These are phyloP conservation scores for Salvia rosmarinus DNA, from an alignment of 257 asterid species.

Conservation along the genomic window DNA sequence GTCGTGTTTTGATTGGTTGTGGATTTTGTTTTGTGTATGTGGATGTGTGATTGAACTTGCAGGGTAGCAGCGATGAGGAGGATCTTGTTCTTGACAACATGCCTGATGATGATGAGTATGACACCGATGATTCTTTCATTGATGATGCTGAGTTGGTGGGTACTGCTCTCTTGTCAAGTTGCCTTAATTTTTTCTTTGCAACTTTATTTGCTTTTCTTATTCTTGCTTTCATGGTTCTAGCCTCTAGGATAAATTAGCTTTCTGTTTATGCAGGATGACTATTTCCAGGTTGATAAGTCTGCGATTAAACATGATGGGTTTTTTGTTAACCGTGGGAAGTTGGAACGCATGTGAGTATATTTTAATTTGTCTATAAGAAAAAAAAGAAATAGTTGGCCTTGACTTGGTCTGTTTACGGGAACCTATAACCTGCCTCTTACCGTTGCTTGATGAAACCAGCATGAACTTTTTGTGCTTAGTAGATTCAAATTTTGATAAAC, in stretches of 20 bases:
- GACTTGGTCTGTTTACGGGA: slow-evolving; percentile 5
- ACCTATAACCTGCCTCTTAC: slow-evolving; percentile 26
- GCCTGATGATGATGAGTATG: slow-evolving; percentile 94
- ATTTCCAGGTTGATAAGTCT: slow-evolving; percentile 85
- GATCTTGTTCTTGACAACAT: slow-evolving; percentile 69
- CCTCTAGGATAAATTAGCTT: slow-evolving; percentile 14
- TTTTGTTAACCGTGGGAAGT: slow-evolving; percentile 83
- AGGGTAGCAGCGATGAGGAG: slow-evolving; percentile 89
- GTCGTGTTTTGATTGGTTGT: neutral
- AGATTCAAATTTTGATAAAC: slow-evolving; percentile 5
- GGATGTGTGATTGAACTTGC: slow-evolving; percentile 19
- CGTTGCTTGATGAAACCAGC: slow-evolving; percentile 15
- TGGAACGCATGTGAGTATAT: slow-evolving; percentile 77
- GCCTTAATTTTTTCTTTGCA: neutral
- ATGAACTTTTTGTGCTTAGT: slow-evolving; percentile 19
- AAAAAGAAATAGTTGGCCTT: too few relatives aligned
- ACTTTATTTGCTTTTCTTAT: neutral
- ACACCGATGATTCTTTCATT: slow-evolving; percentile 87
- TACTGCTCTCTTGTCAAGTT: slow-evolving; percentile 25
- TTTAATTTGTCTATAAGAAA: slow-evolving; percentile 12
- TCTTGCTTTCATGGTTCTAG: slow-evolving; percentile 12
- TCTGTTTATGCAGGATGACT: slow-evolving; percentile 71
- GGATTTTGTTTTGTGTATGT: slow-evolving; percentile 3
- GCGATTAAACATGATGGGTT: slow-evolving; percentile 83
- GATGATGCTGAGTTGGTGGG: slow-evolving; percentile 90